Base-by-base conservation (phyloP, 2,329 filamentous ascomycete genomes). In the Chrysosporium queenslandicum region DNA sequence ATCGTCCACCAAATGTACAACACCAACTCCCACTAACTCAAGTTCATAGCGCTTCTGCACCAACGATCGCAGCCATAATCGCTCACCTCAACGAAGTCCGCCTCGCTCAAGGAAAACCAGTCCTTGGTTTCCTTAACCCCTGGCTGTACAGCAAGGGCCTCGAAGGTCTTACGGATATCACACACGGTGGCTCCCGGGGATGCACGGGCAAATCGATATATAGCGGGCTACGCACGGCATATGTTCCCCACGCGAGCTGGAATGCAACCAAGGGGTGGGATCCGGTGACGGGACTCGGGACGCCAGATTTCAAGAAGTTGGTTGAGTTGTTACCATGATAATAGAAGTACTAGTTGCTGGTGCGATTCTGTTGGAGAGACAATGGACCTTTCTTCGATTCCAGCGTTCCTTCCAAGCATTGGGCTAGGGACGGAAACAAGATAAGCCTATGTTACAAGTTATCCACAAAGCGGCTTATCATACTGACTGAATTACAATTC, bases 61-160 rank as follows among this genome's bases (percentile, higher is more conserved):
- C 85, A 0, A 71, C 81, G 0, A 77, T 83, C 46, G 81, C 82
- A 0, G 76, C 75, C 14, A 75, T 87, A 56, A 69, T 87, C 45
- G 74, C 78, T 0, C 72, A 85, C 32, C 65, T 87, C 46, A 87
- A 87, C 61, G 79, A 82, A 54, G 76, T 78, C 20, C 72, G 81
- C 30, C 66, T 85, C 46, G 68, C 74, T 12, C 68, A 70, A 14
- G 77, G 78, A 1, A 74, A 75, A 61, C 63, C 74, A 6, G 60
- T 70, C 0, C 65, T 83, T 58, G 80, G 80, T 1, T 83, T 81
- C 60, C 64, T 83, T 25, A 83, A 83, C 62, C 79, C 80, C 0
- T 80, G 77, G 75, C 65, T 83, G 14, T 83, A 82, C 59, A 65
- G 64, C 18, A 56, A 68, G 32, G 71, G 69, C 18, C 65, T 66